phyloP scores from a whole-genome alignment of 2,329 filamentous ascomycete species.

The Talaromyces sp. region DNA sequence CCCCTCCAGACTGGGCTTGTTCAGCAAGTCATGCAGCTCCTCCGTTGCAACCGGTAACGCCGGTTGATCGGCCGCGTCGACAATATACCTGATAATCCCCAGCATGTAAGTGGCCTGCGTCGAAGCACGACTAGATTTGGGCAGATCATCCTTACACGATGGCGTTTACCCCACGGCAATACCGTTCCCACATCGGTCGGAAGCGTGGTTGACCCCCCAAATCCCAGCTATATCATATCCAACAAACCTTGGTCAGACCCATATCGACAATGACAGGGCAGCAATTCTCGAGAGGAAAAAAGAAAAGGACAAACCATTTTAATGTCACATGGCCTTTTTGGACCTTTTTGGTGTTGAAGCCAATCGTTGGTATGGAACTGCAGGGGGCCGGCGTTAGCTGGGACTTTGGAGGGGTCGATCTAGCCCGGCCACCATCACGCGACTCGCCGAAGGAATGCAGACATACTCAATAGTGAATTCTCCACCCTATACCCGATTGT shows the following conservation, averaged over 20 bases:
- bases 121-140: background rate
- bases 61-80: conserved; percentile 83
- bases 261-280: conserved; percentile 3
- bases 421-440: conserved; percentile 3
- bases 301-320: conserved; percentile 63
- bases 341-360: conserved; percentile 98
- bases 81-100: conserved; percentile 65
- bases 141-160: conserved; percentile 62
- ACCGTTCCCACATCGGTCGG: conserved; percentile 98
- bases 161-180: conserved; percentile 93
- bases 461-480: conserved; percentile 98
- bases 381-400: conserved; percentile 22
- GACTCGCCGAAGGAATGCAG: background rate
- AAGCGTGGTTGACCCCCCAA: conserved; percentile 94
- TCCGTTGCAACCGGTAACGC: conserved; percentile 81
- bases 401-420: conserved; percentile 4
- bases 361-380: conserved; percentile 96
- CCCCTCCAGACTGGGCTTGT: conserved; percentile 74
- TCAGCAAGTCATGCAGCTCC: conserved; percentile 83
- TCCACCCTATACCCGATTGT: conserved; percentile 61
- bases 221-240: conserved; percentile 63
- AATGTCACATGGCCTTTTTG: conserved; percentile 97
- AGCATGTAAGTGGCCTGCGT: background rate
- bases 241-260: background rate
- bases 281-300: background rate